These are phyloP conservation scores for Botrytis pseudocinerea DNA, from an alignment of 2,329 filamentous ascomycete genomes.

Conservation along the genomic window DNA sequence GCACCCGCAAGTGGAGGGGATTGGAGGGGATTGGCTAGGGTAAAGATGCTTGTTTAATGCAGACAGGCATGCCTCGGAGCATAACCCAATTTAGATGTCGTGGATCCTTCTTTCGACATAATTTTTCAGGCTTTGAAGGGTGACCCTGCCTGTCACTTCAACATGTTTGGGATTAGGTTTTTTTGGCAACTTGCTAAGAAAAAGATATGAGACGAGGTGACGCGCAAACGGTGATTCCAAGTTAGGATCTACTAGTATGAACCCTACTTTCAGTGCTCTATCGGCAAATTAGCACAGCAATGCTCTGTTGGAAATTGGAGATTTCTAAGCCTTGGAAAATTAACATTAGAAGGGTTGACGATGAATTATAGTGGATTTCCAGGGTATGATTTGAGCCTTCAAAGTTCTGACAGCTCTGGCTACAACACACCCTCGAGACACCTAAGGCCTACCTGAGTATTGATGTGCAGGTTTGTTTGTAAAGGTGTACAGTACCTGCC, in stretches of 20 bases:
- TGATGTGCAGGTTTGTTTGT: not conserved
- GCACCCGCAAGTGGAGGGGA: conserved; percentile 35
- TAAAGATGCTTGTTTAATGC: conserved; percentile 38
- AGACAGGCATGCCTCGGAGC: conserved; percentile 36
- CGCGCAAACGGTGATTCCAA: conserved; percentile 37
- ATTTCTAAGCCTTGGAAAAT: conserved; percentile 1
- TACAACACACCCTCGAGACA: not conserved
- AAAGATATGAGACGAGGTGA: conserved; percentile 40
- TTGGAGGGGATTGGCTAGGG: conserved; percentile 34
- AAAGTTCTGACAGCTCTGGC: conserved; percentile 11
- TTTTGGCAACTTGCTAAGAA: conserved; percentile 35
- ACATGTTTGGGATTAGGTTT: conserved; percentile 38
- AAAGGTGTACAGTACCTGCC: not conserved
- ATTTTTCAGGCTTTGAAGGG: conserved; percentile 35
- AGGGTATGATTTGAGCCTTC: conserved; percentile 6
- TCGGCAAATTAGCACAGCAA: conserved; percentile 19
- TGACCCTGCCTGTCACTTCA: conserved; percentile 37
- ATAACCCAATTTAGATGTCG: conserved; percentile 37
- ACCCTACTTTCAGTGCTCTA: conserved; percentile 12
- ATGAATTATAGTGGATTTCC: conserved; percentile 9
- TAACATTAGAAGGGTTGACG: conserved; percentile 19
- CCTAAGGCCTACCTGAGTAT: not conserved
- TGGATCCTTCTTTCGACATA: conserved; percentile 28
- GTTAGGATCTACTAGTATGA: conserved; percentile 32
- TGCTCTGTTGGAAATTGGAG: conserved; percentile 9